phyloP scores from a whole-genome alignment of 2,329 filamentous ascomycete genomes.

The Trichophyton equinum region DNA sequence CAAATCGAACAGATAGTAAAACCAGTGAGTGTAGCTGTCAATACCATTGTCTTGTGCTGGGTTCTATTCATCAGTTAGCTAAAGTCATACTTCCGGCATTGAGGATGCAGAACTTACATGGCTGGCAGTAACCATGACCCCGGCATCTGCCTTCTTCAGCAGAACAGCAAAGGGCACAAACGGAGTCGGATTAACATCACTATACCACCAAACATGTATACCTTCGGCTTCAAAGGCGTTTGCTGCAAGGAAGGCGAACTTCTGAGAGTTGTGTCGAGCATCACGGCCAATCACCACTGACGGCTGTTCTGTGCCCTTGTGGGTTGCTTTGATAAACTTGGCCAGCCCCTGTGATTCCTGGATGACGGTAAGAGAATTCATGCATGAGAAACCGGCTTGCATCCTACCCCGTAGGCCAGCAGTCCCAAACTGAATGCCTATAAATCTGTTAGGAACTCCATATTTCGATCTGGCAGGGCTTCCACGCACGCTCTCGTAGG shows the following conservation, averaged over 20 bases:
- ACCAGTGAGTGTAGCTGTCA: not conserved
- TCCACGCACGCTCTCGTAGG: slow-evolving; percentile 36
- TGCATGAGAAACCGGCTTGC: slow-evolving; percentile 51
- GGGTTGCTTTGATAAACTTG: slow-evolving; percentile 42
- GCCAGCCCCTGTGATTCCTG: slow-evolving; percentile 55
- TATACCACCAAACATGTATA: slow-evolving; percentile 48
- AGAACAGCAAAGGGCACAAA: slow-evolving; percentile 50
- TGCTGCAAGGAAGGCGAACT: slow-evolving; percentile 48
- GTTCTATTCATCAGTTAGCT: slow-evolving; percentile 30
- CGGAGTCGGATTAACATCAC: slow-evolving; percentile 46
- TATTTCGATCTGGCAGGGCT: not conserved
- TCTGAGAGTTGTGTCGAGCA: slow-evolving; percentile 49
- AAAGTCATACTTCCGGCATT: not conserved
- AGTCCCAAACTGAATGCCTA: slow-evolving; percentile 49
- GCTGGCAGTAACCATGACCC: slow-evolving; percentile 55
- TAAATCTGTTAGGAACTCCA: not conserved
- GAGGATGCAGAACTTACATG: slow-evolving; percentile 31
- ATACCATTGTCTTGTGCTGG: slow-evolving; percentile 49
- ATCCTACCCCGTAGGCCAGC: slow-evolving; percentile 52
- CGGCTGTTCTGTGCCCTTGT: slow-evolving; percentile 30
- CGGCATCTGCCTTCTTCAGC: slow-evolving; percentile 42
- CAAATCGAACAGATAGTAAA: not conserved
- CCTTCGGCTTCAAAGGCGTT: slow-evolving; percentile 47
- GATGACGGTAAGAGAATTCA: slow-evolving; percentile 48
- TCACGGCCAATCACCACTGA: slow-evolving; percentile 51